These are phyloP conservation scores for Pontederia paniculata DNA, from an alignment of 176 grass and related monocot species.

Conservation along the genomic window DNA sequence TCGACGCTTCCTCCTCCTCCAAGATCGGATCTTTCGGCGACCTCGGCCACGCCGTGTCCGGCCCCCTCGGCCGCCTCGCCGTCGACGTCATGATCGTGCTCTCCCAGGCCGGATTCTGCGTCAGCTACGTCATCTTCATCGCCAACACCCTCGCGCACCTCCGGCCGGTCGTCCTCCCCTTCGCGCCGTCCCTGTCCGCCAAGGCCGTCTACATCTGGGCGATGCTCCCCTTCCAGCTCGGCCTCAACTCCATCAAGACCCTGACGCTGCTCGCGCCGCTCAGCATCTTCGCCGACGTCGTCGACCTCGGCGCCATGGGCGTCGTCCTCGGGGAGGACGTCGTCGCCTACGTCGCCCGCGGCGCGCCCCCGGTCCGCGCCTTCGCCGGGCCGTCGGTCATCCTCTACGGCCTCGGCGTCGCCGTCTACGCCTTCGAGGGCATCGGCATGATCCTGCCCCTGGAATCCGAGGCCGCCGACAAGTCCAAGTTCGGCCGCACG, in stretches of 20 bases:
- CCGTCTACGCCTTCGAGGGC: not conserved
- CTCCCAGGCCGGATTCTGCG: not conserved
- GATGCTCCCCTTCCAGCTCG: constrained; percentile 15
- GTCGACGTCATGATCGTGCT: constrained; percentile 3
- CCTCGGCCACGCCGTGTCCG: constrained; percentile 52
- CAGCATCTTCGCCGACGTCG: constrained; percentile 9
- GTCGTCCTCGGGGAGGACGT: constrained; percentile 12
- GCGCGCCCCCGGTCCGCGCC: constrained; percentile 31
- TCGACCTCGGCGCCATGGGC: constrained; percentile 6
- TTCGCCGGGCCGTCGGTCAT: constrained; percentile 42
- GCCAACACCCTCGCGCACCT: constrained; percentile 6
- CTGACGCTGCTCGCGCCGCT: constrained; percentile 7
- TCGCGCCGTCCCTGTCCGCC: constrained; percentile 40
- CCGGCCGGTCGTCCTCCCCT: constrained; percentile 3
- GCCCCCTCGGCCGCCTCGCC: constrained; percentile 16
- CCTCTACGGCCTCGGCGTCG: constrained; percentile 30
- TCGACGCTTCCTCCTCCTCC: constrained; percentile 26
- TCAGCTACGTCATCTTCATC: constrained; percentile 15
- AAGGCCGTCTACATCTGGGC: constrained; percentile 72
- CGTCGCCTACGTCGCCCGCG: constrained; percentile 29
- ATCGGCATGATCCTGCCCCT: constrained; percentile 3
- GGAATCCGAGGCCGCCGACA: constrained; percentile 47
- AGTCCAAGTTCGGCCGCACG: constrained; percentile 47
- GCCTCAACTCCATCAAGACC: constrained; percentile 5
- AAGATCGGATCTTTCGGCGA: constrained; percentile 85